Percentiles rank a stretch among this genome's conserved stretches.
Conservation (phyloP, 2,329 filamentous ascomycete species). For the Ceratocystis diversiconidia region DNA sequence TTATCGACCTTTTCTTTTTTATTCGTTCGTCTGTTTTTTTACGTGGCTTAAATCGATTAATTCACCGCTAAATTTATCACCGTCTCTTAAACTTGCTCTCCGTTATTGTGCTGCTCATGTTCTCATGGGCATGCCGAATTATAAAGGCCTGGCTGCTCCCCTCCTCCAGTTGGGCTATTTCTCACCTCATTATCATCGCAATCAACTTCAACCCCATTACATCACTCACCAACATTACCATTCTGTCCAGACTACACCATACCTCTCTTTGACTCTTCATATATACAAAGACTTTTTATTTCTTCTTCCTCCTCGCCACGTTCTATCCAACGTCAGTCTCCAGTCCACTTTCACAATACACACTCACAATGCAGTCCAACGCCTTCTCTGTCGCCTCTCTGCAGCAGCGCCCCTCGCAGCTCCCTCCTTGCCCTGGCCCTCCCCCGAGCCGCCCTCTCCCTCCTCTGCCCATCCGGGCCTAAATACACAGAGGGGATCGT, state of each 20-base stretch:
- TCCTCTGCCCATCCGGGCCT: slow-evolving; percentile 48
- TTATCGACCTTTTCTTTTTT: not conserved
- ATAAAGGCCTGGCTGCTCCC: slow-evolving; percentile 5
- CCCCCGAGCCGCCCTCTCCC: slow-evolving; percentile 51
- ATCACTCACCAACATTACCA: not conserved
- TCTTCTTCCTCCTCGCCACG: too few species aligned
- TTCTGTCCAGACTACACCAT: not conserved
- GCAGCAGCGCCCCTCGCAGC: slow-evolving; percentile 47
- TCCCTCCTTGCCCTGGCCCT: slow-evolving; percentile 53
- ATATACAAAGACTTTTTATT: too few species aligned
- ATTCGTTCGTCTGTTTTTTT: slow-evolving; percentile 5
- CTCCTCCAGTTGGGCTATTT: not conserved
- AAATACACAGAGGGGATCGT: slow-evolving; percentile 21
- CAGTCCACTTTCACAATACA: slow-evolving; percentile 19
- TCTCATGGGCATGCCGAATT: not conserved
- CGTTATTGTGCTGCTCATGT: not conserved
- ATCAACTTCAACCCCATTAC: not conserved
- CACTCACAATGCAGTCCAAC: slow-evolving; percentile 15
- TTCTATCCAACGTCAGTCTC: too few species aligned
- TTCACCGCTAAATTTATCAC: not conserved
- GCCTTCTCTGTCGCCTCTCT: slow-evolving; percentile 20
- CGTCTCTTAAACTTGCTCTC: not conserved
- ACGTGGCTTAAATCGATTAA: not conserved
- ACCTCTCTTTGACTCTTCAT: not conserved
- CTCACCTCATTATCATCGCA: not conserved